A percentile compares a stretch with the other conserved stretches of the same genome.
These are phyloP conservation scores for Leccinum aurantiacum DNA, from an alignment of 768 basidiomycete genomes.

Conservation along the genomic window DNA sequence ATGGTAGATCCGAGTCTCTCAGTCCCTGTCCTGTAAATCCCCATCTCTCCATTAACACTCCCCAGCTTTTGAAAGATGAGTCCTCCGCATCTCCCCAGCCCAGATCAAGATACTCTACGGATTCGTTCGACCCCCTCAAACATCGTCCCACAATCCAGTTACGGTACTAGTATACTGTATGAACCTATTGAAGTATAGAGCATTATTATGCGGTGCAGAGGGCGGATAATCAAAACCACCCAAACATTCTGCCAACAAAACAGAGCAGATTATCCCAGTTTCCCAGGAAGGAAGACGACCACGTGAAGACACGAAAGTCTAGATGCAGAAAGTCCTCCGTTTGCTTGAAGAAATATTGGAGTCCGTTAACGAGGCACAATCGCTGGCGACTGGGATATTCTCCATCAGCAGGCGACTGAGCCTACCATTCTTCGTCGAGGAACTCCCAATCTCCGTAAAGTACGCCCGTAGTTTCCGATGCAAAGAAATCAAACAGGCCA, in stretches of 20 bases:
- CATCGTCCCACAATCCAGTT: neutral
- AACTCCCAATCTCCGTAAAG: constrained; percentile 62
- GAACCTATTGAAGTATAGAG: neutral
- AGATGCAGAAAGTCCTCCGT: neutral
- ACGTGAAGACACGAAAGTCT: constrained; percentile 12
- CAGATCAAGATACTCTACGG: no score
- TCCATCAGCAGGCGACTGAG: neutral
- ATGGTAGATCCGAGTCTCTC: no score
- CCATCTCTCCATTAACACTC: no score
- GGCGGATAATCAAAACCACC: neutral
- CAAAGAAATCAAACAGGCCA: constrained; percentile 66
- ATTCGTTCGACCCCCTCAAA: no score
- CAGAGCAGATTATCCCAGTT: neutral
- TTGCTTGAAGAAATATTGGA: neutral
- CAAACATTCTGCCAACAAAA: constrained; percentile 1
- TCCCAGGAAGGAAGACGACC: neutral
- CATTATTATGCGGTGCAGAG: neutral
- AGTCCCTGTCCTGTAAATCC: no score
- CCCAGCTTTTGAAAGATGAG: no score
- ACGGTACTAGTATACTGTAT: neutral
- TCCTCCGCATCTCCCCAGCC: no score
- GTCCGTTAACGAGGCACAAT: neutral
- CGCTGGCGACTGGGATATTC: neutral
- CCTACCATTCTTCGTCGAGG: constrained; percentile 33
- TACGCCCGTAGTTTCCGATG: constrained; percentile 46